Evolutionary conservation across 768 basidiomycete genomes (phyloP), one percentile per base, ranked within the genome.

Genomic region (Filobasidium floriforme): DNA sequence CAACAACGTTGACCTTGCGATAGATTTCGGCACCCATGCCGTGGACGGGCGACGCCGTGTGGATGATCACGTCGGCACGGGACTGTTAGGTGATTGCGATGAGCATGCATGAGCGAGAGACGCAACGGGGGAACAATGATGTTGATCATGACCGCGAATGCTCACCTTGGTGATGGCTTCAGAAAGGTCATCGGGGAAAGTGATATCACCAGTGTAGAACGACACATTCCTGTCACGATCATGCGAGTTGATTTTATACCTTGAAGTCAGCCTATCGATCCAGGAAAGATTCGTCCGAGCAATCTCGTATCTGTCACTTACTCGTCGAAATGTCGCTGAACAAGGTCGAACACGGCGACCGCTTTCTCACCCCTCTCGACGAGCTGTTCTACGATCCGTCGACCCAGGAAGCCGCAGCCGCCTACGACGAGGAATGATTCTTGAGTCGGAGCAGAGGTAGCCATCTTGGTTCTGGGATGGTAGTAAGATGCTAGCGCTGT

Each of bases 341-440:
- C 91, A 67, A 96, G 84, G 81, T 97, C 94, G 75, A 97, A 89
- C 4, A 89, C 88, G 0, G 88, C 85, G 19, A 97, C 90, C 43
- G 83, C 80, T 7, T 75, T 73, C 80, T 90, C 89, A 6, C 86
- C 88, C 55, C 93, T 84, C 24, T 85, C 86, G 37, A 89, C 77
- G 62, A 98, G 84, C 62, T 86, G 85, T 71, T 92, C 85, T 37
- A 98, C 92, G 71, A 99, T 90, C 74, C 92, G 89, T 66, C 90
- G 82, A 54, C 94, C 76, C n/a, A 77, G 65, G 72, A 77, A 73
- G 9, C 74, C 75, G 59, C 89, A 90, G 65, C 93, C 93, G 26
- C 94, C 94, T 74, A 97, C 88, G 73, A 99, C 92, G 64, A 94
- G 81, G 80, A 90, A 97, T 1, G 85, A 81, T 70, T 94, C 90